phyloP scores from a whole-genome alignment of 176 grass and related monocot species.

The Luzula sylvatica region DNA sequence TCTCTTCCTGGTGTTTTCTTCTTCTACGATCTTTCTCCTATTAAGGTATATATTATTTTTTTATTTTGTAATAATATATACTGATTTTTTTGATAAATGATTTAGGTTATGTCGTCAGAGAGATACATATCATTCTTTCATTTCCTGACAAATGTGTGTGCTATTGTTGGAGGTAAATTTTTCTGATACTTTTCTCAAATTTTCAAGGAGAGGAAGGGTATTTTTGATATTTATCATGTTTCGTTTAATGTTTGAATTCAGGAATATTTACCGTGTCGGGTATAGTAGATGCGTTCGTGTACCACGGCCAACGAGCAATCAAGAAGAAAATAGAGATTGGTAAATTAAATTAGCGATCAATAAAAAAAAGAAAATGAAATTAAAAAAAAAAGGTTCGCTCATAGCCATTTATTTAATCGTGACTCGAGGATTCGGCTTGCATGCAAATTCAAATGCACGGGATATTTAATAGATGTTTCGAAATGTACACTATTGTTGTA shows the following conservation, averaged over 20 bases:
- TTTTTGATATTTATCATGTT: background rate
- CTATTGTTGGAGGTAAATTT: slow-evolving; percentile 93
- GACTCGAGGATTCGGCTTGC: too few relatives aligned
- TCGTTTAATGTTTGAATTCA: slow-evolving; percentile 26
- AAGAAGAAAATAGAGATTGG: slow-evolving; percentile 95
- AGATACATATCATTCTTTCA: slow-evolving; percentile 72
- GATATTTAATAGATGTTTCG: slow-evolving; percentile 14
- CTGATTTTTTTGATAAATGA: slow-evolving; percentile 6
- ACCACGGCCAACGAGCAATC: slow-evolving; percentile 92
- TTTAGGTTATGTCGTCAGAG: slow-evolving; percentile 82
- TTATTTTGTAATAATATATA: slow-evolving; percentile 1
- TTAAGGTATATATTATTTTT: slow-evolving; percentile 50
- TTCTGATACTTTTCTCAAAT: background rate
- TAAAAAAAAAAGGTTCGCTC: background rate
- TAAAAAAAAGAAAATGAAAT: background rate
- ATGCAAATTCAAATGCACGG: background rate
- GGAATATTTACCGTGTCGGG: slow-evolving; percentile 94
- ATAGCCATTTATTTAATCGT: too few relatives aligned
- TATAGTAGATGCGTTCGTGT: slow-evolving; percentile 89
- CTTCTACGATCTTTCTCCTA: slow-evolving; percentile 97
- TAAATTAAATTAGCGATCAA: slow-evolving; percentile 70
- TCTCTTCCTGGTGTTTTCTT: slow-evolving; percentile 91
- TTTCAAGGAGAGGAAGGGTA: background rate
- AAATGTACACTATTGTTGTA: slow-evolving; percentile 17
- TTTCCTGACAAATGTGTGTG: slow-evolving; percentile 97